Conservation (phyloP, 768 basidiomycete species). For the Boletus rufocinnamomeus region DNA sequence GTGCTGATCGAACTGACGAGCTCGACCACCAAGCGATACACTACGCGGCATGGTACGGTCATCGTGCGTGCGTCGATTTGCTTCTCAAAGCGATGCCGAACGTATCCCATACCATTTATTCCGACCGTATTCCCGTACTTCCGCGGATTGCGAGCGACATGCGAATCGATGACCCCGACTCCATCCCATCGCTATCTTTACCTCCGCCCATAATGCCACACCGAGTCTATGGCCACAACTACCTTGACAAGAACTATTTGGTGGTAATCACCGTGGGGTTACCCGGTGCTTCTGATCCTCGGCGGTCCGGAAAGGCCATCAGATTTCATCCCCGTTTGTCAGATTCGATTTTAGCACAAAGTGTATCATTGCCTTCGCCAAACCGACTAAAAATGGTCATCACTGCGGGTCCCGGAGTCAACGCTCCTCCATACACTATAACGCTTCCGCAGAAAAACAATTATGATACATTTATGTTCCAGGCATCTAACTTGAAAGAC, state of each 20-base stretch:
- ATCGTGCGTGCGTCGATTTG: slow-evolving; percentile 63
- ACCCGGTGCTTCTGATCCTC: slow-evolving; percentile 40
- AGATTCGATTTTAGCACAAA: slow-evolving; percentile 65
- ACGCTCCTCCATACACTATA: slow-evolving; percentile 87
- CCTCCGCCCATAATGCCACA: slow-evolving; percentile 99
- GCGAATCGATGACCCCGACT: slow-evolving; percentile 74
- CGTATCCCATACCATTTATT: slow-evolving; percentile 16
- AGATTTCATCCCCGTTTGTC: slow-evolving; percentile 75
- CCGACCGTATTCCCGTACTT: slow-evolving; percentile 22
- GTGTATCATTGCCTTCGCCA: slow-evolving; percentile 68
- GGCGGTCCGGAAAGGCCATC: slow-evolving; percentile 49
- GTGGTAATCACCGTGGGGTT: slow-evolving; percentile 82
- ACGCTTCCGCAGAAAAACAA: slow-evolving; percentile 78
- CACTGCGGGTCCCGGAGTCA: slow-evolving; percentile 81
- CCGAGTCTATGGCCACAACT: slow-evolving; percentile 95
- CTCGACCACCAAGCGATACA: slow-evolving; percentile 82
- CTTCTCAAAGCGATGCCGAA: slow-evolving; percentile 48
- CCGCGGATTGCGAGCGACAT: slow-evolving; percentile 34
- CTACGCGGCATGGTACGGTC: slow-evolving; percentile 97
- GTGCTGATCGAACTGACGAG: slow-evolving; percentile 80
- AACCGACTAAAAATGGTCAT: slow-evolving; percentile 90
- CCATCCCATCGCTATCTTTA: slow-evolving; percentile 91
- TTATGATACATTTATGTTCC: slow-evolving; percentile 80
- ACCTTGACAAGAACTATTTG: slow-evolving; percentile 82
- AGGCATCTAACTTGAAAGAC: slow-evolving; percentile 69